Evolutionary conservation across 768 basidiomycete species (phyloP).

Genomic region (Trametes coccinea): DNA sequence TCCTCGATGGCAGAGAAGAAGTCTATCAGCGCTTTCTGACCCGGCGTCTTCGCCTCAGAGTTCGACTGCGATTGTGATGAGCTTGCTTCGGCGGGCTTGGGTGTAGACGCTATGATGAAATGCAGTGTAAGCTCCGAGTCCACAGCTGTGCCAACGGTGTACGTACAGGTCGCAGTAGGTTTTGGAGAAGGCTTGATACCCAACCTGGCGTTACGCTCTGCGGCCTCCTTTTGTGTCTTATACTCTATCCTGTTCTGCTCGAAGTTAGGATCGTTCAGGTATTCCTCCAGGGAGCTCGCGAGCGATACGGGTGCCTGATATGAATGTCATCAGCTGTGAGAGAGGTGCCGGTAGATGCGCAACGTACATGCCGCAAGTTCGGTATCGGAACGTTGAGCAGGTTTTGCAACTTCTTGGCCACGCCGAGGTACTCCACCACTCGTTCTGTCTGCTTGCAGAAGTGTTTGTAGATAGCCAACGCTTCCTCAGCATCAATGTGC

Average conservation of each 20-base stretch:
- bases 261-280: constrained; percentile 94
- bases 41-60: constrained; percentile 34
- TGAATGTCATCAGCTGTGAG: neutral
- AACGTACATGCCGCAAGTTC: constrained; percentile 78
- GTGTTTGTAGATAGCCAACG: constrained; percentile 84
- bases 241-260: constrained; percentile 95
- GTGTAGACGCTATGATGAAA: constrained; percentile 21
- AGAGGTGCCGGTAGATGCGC: neutral
- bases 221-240: constrained; percentile 71
- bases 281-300: constrained; percentile 92
- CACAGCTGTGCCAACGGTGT: neutral
- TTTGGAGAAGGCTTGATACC: constrained; percentile 28
- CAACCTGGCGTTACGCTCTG: constrained; percentile 43
- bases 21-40: constrained; percentile 62
- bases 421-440: constrained; percentile 89
- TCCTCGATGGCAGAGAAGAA: constrained; percentile 90
- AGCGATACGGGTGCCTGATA: constrained; percentile 88
- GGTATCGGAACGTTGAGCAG: constrained; percentile 93
- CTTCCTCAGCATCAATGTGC: constrained; percentile 82
- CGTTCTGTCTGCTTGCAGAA: constrained; percentile 93
- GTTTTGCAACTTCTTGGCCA: constrained; percentile 92
- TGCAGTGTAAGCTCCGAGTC: neutral
- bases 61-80: neutral
- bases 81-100: constrained; percentile 16
- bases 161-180: constrained; percentile 35